phyloP scores from a whole-genome alignment of 2,329 filamentous ascomycete species.

The Hirsutella thompsonii region DNA sequence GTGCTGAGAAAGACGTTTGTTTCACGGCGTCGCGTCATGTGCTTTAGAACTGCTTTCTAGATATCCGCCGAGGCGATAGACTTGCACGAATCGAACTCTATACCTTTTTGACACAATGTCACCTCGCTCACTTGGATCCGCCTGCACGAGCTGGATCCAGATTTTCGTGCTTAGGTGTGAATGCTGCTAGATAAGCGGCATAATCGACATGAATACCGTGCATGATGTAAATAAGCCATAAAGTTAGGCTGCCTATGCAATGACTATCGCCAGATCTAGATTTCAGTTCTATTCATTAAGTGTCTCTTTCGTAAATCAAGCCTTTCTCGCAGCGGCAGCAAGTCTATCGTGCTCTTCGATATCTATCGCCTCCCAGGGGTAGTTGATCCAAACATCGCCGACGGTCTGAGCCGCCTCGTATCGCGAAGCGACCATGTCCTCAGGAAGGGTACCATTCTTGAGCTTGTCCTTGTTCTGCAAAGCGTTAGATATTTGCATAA shows the following conservation, averaged over 20 bases:
- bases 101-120: too few species aligned
- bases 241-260: background rate
- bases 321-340: conserved; percentile 33
- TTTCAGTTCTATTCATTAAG: background rate
- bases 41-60: background rate
- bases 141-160: too few species aligned
- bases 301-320: background rate
- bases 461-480: conserved; percentile 85
- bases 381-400: conserved; percentile 95
- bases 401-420: conserved; percentile 84
- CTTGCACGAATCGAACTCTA: background rate
- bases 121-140: too few species aligned
- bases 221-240: too few species aligned
- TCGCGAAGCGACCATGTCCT: conserved; percentile 61
- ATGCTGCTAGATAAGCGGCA: too few species aligned
- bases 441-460: conserved; percentile 80
- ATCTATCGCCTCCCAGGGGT: conserved; percentile 92
- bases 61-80: background rate
- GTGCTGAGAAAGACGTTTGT: too few species aligned
- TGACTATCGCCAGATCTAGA: background rate
- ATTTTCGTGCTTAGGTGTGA: too few species aligned
- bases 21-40: too few species aligned
- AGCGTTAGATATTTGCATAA: background rate
- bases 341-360: conserved; percentile 82
- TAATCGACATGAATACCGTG: too few species aligned